Base-by-base conservation (phyloP, 2,329 filamentous ascomycete genomes). In the Colletotrichum plurivorum region DNA sequence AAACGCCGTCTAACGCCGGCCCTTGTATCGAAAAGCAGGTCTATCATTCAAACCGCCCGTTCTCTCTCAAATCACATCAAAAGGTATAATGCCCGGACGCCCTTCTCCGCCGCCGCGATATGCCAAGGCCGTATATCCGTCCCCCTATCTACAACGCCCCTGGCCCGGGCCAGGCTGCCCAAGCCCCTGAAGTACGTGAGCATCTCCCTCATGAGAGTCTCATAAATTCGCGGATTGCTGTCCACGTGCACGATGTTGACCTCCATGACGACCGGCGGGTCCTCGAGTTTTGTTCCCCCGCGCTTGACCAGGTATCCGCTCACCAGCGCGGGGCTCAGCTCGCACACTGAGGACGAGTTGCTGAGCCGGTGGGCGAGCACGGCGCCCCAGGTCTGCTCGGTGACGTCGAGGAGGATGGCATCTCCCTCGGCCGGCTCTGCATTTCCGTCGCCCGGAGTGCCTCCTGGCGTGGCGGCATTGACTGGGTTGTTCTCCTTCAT, bases 361-460 rank as follows among this genome's bases (percentile, higher is more conserved):
- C 87, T 89, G 16, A 92, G 83, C 15, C 89, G 85, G 76, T 94
- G 91, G 1, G 88, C 86, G 49, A 93, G 85, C 16, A 96, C 83
- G 5, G 93, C 87, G 20, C 91, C 93, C 91, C 92, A 95, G 0
- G 89, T 92, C 71, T 93, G 92, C 74, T 96, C 93, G 1, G 90
- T 90, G 2, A 88, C 80, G 75, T 96, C 93, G 18, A 93, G 82
- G 12, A 97, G 86, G 20, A 91, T 88, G 1, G 91, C 88, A 66
- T 95, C 92, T 1, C 84, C 84, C 67, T 92, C 89, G 54, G 86
- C 81, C 73, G 76, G 72, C 12, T 79, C 78, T 5, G 76, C 70
- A 5, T 82, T 79, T 8, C 77, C 69, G 22, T 89, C 85, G 55
- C 79, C 78, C 43, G 84, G 81, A 3, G 81, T 78, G 13, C 73